Base-by-base conservation (phyloP, 495 filamentous ascomycete genomes). In the Jackrogersella minutella region DNA sequence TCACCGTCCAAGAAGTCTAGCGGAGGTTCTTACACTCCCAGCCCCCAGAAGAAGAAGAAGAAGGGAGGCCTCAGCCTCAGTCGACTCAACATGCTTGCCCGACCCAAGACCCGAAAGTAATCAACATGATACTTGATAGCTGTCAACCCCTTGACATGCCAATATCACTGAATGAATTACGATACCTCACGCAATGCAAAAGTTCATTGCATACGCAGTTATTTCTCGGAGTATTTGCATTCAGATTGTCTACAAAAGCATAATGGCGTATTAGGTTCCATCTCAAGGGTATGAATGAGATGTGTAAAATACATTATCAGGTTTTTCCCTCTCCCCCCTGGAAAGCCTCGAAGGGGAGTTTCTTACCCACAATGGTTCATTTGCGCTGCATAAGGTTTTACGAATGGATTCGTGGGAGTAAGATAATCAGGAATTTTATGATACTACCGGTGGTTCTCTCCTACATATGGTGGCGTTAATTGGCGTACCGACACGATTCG, bases 11-110 rank as follows among this genome's bases (percentile, higher is more conserved):
- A 76, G 64, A 80, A 76, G 62, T 26, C 46, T 2, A n/a, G 51
- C 11, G 40, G 10, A 66, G 10, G 49, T 33, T 14, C 62, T 46
- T 62, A 26, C 5, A 76, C 78, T 10, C 73, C 78, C 1, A 80
- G 77, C 57, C 77, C 81, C 5, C 76, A 74, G 31, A 85, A 84
- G 77, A 82, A 46, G 21, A 46, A 83, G 80, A 76, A 83, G 80
- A 75, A 70, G 64, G 72, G 69, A 8, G 71, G 75, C 14, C 56
- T 85, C 28, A 84, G 76, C 40, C 62, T 85, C 17, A 83, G 80
- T 64, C 68, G 84, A 60, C 64, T 86, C 43, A 80, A 84, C 46
- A 81, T 83, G 82, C 77, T 86, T 9, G 77, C 84, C 33, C 72
- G 78, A 43, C 84, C 84, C 1, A 86, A 86, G 75, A 61, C 71